A percentile compares a stretch with the other conserved stretches of the same genome.
phyloP scores from a whole-genome alignment of 228 moss, liverwort and hornwort genomes.

The Sphagnum magellanicum region DNA sequence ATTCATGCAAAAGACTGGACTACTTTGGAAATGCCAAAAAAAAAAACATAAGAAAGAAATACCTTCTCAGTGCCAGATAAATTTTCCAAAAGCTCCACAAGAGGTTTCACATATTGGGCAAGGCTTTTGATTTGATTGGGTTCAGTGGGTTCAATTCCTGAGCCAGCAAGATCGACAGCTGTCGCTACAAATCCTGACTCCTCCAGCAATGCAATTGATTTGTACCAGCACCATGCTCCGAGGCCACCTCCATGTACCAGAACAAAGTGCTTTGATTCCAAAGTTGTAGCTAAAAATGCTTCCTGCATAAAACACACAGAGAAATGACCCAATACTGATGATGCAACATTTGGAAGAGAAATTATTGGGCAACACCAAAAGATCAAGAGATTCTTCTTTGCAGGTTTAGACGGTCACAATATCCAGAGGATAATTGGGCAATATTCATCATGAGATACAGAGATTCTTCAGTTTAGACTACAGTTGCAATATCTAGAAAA shows the following conservation, averaged over 20 bases:
- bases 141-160: constrained; percentile 83
- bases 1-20: too few relatives aligned
- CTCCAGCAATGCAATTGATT: constrained; percentile 81
- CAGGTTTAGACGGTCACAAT: too few relatives aligned
- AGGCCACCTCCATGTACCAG: constrained; percentile 94
- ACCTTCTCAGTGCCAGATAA: constrained; percentile 68
- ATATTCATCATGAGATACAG: too few relatives aligned
- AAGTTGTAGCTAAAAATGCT: constrained; percentile 36
- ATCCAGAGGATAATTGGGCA: too few relatives aligned
- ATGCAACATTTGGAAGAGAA: too few relatives aligned
- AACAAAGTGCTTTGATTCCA: constrained; percentile 93
- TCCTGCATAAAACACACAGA: constrained; percentile 26
- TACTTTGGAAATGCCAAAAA: too few relatives aligned
- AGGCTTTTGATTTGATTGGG: constrained; percentile 79
- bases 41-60: too few relatives aligned
- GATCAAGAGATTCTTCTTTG: too few relatives aligned
- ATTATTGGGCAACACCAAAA: too few relatives aligned
- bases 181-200: constrained; percentile 82
- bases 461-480: too few relatives aligned
- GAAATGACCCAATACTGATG: too few relatives aligned
- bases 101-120: constrained; percentile 69
- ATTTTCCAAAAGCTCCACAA: constrained; percentile 57
- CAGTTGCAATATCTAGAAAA: too few relatives aligned
- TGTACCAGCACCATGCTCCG: constrained; percentile 99
- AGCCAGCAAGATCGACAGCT: constrained; percentile 84